Percentiles rank a stretch among this genome's conserved stretches.
Conservation (phyloP, 1,139 yeast species). For the Suhomyces ambrosiae region DNA sequence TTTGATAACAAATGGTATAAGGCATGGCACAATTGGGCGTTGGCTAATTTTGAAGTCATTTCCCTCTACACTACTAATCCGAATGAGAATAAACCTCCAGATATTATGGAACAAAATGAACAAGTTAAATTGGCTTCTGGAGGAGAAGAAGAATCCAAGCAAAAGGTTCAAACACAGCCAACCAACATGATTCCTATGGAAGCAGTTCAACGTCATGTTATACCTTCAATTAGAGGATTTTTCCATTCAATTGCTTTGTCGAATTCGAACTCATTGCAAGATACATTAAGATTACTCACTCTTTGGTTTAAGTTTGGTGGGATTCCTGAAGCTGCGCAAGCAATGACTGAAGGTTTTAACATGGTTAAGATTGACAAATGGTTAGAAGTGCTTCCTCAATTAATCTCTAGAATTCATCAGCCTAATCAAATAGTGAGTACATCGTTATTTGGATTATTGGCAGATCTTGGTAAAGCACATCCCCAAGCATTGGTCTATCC, state of each 20-base stretch:
- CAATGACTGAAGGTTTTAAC: conserved; percentile 87
- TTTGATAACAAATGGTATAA: conserved; percentile 94
- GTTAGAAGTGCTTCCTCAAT: conserved; percentile 94
- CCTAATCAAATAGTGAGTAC: conserved; percentile 85
- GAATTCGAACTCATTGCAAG: conserved; percentile 85
- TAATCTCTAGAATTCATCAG: conserved; percentile 95
- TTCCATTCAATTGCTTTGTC: conserved; percentile 93
- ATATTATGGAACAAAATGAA: conserved; percentile 28
- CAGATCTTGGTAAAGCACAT: conserved; percentile 91
- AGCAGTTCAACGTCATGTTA: conserved; percentile 79
- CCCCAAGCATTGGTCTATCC: conserved; percentile 98
- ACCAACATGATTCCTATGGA: conserved; percentile 50
- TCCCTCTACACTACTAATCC: conserved; percentile 56
- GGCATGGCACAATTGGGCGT: conserved; percentile 99
- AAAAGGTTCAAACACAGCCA: conserved; percentile 22
- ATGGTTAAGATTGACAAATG: conserved; percentile 91
- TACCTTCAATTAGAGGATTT: conserved; percentile 93
- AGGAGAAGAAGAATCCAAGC: conserved; percentile 18
- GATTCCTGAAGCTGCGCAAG: conserved; percentile 83
- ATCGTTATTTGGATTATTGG: conserved; percentile 74
- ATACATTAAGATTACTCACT: conserved; percentile 84
- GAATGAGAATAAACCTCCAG: conserved; percentile 27
- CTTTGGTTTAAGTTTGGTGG: conserved; percentile 98
- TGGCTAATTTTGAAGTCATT: conserved; percentile 94
- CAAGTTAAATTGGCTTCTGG: conserved; percentile 23